phyloP scores from a whole-genome alignment of 1,284 basidiomycete species.

The Cryptococcus sp. region DNA sequence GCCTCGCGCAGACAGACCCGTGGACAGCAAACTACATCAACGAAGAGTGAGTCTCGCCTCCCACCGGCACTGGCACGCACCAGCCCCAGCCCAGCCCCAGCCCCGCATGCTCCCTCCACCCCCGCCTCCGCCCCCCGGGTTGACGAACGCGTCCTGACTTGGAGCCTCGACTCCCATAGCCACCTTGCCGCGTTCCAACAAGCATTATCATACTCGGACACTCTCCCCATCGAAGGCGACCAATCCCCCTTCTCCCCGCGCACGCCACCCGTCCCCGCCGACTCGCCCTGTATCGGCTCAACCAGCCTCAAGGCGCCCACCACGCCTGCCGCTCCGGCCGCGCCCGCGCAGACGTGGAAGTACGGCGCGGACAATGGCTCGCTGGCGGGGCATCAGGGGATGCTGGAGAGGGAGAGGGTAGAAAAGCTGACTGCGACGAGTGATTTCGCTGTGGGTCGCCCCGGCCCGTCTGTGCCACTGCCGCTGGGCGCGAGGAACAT shows the following conservation, averaged over 20 bases:
- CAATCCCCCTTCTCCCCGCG: conserved; percentile 29
- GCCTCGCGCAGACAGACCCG: conserved; percentile 9
- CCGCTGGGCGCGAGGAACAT: too few species aligned
- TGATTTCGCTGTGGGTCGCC: conserved; percentile 66
- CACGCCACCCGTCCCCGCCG: conserved; percentile 23
- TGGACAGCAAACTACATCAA: conserved; percentile 62
- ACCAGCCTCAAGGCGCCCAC: background rate
- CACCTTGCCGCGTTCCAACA: conserved; percentile 46
- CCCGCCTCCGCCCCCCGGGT: too few species aligned
- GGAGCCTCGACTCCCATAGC: conserved; percentile 17
- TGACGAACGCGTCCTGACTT: too few species aligned
- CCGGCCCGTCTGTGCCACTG: too few species aligned
- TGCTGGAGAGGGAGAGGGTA: conserved; percentile 49
- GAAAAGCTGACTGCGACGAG: conserved; percentile 82
- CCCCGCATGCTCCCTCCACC: too few species aligned
- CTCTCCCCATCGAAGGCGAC: conserved; percentile 29
- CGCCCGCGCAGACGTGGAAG: conserved; percentile 22
- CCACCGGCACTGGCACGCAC: background rate
- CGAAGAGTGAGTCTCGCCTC: conserved; percentile 57
- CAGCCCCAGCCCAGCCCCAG: background rate
- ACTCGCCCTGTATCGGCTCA: conserved; percentile 6
- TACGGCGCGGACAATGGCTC: conserved; percentile 32
- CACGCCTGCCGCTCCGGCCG: too few species aligned
- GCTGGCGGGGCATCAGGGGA: conserved; percentile 3
- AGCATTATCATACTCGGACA: conserved; percentile 42